phyloP scores from a whole-genome alignment of 495 filamentous ascomycete genomes.

The Penicillium robsamsonii region DNA sequence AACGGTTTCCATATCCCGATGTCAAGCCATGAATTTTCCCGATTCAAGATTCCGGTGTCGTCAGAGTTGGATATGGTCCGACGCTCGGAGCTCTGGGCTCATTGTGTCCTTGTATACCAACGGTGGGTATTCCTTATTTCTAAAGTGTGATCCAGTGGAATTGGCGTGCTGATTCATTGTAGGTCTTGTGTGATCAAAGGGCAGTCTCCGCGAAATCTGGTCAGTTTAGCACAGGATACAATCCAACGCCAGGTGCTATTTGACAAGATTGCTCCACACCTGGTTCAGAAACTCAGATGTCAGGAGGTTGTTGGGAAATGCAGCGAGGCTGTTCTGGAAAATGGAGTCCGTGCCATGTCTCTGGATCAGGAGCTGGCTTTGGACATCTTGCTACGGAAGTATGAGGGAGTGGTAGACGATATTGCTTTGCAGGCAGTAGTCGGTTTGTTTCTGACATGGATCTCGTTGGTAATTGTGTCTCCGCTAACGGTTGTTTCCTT shows the following conservation, averaged over 20 bases:
- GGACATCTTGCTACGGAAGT: constrained; percentile 36
- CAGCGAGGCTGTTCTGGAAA: constrained; percentile 34
- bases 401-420: constrained; percentile 36
- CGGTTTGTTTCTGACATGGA: constrained; percentile 21
- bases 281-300: constrained; percentile 36
- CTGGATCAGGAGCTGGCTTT: constrained; percentile 39
- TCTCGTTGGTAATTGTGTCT: not conserved
- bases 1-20: constrained; percentile 50
- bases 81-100: constrained; percentile 45
- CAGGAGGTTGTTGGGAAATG: constrained; percentile 38
- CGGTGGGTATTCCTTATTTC: constrained; percentile 22
- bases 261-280: constrained; percentile 30
- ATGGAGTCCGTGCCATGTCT: constrained; percentile 40
- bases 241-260: constrained; percentile 34
- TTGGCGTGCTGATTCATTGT: not conserved
- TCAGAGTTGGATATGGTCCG: constrained; percentile 38
- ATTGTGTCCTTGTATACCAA: constrained; percentile 43
- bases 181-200: constrained; percentile 42
- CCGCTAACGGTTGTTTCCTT: not conserved
- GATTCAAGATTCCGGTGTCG: constrained; percentile 32
- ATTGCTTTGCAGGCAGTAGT: constrained; percentile 31
- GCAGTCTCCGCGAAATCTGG: constrained; percentile 33
- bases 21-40: constrained; percentile 48
- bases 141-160: not conserved
- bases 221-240: constrained; percentile 36